These are phyloP conservation scores for Pseudonitzschia pungens DNA, from an alignment of 108 stramenopile species.

Conservation along the genomic window DNA sequence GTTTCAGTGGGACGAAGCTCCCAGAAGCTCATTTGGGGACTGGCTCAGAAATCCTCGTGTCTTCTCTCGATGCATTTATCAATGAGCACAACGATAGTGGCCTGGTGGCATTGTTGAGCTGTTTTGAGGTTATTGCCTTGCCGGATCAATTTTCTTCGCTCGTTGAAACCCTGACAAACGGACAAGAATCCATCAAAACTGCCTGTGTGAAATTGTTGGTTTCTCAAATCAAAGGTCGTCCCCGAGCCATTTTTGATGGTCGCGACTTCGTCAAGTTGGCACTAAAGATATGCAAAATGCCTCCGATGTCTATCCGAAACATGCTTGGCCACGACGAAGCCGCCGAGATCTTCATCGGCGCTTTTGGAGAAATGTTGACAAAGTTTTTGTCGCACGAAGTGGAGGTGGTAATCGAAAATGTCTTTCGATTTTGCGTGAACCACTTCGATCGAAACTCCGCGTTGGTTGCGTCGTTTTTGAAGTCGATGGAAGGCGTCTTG, in stretches of 20 bases:
- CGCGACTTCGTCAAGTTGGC: slow-evolving; percentile 62
- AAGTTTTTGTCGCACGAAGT: slow-evolving; percentile 54
- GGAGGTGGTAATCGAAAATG: slow-evolving; percentile 34
- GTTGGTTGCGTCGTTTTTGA: slow-evolving; percentile 23
- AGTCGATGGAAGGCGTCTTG: slow-evolving; percentile 26
- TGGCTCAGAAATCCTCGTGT: slow-evolving; percentile 31
- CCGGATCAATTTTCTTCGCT: slow-evolving; percentile 48
- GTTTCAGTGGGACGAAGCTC: not conserved
- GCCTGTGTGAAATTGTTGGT: slow-evolving; percentile 51
- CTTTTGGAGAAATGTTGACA: slow-evolving; percentile 41
- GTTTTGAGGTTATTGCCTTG: slow-evolving; percentile 39
- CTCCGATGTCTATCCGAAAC: slow-evolving; percentile 25
- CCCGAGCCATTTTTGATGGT: slow-evolving; percentile 66
- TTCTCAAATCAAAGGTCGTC: slow-evolving; percentile 64
- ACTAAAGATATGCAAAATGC: slow-evolving; percentile 46
- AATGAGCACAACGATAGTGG: slow-evolving; percentile 2
- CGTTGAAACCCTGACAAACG: slow-evolving; percentile 37
- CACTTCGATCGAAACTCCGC: slow-evolving; percentile 27
- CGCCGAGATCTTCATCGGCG: slow-evolving; percentile 34
- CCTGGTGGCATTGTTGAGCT: slow-evolving; percentile 15
- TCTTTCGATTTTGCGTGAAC: slow-evolving; percentile 50
- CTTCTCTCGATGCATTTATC: not conserved
- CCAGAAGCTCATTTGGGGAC: slow-evolving; percentile 33
- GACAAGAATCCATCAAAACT: slow-evolving; percentile 30
- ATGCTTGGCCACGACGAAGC: slow-evolving; percentile 35